Evolutionary conservation across 441 rosid species (phyloP).

Genomic region (Erodium texanum): DNA sequence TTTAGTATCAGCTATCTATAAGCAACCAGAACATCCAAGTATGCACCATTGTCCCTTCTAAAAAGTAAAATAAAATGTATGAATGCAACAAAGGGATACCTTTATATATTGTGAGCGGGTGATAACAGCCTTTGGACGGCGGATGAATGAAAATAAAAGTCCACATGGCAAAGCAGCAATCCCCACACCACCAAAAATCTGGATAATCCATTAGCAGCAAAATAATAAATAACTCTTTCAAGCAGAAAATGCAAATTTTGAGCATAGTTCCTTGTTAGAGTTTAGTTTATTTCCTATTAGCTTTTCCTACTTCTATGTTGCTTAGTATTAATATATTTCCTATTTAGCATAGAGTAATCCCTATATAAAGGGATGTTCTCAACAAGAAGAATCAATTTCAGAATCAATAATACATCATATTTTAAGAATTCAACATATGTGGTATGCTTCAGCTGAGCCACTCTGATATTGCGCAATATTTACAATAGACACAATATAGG

Average conservation of each 20-base stretch:
- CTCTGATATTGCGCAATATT: no score
- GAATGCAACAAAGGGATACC: slow-evolving; percentile 31
- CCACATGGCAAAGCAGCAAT: slow-evolving; percentile 88
- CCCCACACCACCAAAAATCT: slow-evolving; percentile 99
- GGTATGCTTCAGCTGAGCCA: no score
- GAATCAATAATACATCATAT: no score
- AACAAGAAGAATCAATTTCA: no score
- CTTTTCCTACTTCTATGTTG: no score
- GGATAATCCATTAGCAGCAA: slow-evolving; percentile 8
- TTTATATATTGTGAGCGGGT: slow-evolving; percentile 93
- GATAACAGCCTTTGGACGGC: slow-evolving; percentile 94
- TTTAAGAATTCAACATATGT: no score
- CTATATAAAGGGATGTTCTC: no score
- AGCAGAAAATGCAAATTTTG: neutral
- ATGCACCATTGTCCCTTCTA: neutral
- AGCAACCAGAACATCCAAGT: neutral
- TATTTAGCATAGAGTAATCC: no score
- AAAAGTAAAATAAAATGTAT: neutral
- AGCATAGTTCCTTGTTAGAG: no score
- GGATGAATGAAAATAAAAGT: slow-evolving; percentile 79
- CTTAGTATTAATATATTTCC: no score
- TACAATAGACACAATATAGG: no score
- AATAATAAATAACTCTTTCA: neutral
- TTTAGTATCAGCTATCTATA: neutral
- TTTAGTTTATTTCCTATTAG: no score